Base-by-base conservation (phyloP, 2,329 filamentous ascomycete genomes). In the Sclerotinia minor region DNA sequence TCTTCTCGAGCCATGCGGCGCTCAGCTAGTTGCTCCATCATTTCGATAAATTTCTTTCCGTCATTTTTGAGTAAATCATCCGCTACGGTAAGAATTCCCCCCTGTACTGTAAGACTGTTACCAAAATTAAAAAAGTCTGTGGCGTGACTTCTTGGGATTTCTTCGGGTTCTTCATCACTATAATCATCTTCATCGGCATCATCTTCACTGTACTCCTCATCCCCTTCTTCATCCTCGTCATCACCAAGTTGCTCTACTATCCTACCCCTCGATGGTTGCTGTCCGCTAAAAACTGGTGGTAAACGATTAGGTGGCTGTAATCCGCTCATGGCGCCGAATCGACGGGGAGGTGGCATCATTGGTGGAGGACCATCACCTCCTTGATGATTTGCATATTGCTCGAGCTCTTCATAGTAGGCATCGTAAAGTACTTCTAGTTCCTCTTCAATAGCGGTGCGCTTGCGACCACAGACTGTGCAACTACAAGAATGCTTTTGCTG, bases 1-100 rank as follows among this genome's bases (percentile, higher is more conserved):
- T 95, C 94, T 82, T 98, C 94, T 74, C 95, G 90, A 77, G 94
- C 92, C 94, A 99, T 97, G 75, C 95, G 88, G 75, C 94, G 92
- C 81, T 99, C 95, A 49, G 95, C 95, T 75, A 99, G 86, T 81
- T 98, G 94, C 79, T 99, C 95, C 95, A 99, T 99, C 95, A 99
- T 99, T 79, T 99, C 95, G 80, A 99, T 99, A 82, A 99, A 99
- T 77, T 97, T 96, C 80, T 96, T 97, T 76, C 95, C 95, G 80
- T 99, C 95, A 80, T 99, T 99, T 80, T 98, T 98, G 71, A 99
- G 86, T 72, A 99, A 85, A 81, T 99, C 95, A 83, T 99, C 95
- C 79, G 95, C 95, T 77, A 99, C 95, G 73, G 95, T 99, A 78
- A 99, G 88, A 80, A 99, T 97, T 78, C 95, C 96, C 83, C 95